Conservation (phyloP, 805 yeast species). For the Saccharomyces mikatae region DNA sequence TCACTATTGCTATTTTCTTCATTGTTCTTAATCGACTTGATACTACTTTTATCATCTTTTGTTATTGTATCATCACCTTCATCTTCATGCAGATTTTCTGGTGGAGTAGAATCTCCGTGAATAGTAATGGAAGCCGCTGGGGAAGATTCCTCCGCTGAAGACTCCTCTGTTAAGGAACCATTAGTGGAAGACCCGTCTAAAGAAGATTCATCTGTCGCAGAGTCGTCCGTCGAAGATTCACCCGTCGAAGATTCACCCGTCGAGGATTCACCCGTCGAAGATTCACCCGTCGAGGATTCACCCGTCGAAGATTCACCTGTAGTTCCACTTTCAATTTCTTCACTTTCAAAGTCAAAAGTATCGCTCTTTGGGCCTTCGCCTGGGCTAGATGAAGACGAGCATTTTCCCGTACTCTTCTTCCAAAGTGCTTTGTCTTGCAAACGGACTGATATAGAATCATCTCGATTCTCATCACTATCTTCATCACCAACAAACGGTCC, state of each 20-base stretch:
- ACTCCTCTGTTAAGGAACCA: not conserved
- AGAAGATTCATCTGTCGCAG: not conserved
- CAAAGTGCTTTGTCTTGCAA: not conserved
- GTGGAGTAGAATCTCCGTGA: not conserved
- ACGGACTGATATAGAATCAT: not conserved
- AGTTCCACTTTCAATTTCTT: slow-evolving; percentile 1
- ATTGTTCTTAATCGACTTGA: not conserved
- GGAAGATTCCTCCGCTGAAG: not conserved
- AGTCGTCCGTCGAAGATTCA: not conserved
- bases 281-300: too few species aligned
- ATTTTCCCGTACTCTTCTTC: not conserved
- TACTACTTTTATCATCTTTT: not conserved
- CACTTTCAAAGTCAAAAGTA: slow-evolving; percentile 19
- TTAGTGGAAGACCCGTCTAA: not conserved
- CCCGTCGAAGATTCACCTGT: too few species aligned
- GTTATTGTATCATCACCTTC: not conserved
- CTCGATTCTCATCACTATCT: slow-evolving; percentile 3
- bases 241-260: too few species aligned
- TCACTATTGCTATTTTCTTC: not conserved
- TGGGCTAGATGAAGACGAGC: slow-evolving; percentile 1
- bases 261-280: too few species aligned
- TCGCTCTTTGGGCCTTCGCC: slow-evolving; percentile 9
- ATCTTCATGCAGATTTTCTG: not conserved
- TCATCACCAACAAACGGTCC: slow-evolving; percentile 17
- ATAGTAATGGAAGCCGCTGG: not conserved